A percentile compares a stretch with the other conserved stretches of the same genome.
Conservation (phyloP, 2,329 filamentous ascomycete genomes). For the Ophiocordyceps robertsii region DNA sequence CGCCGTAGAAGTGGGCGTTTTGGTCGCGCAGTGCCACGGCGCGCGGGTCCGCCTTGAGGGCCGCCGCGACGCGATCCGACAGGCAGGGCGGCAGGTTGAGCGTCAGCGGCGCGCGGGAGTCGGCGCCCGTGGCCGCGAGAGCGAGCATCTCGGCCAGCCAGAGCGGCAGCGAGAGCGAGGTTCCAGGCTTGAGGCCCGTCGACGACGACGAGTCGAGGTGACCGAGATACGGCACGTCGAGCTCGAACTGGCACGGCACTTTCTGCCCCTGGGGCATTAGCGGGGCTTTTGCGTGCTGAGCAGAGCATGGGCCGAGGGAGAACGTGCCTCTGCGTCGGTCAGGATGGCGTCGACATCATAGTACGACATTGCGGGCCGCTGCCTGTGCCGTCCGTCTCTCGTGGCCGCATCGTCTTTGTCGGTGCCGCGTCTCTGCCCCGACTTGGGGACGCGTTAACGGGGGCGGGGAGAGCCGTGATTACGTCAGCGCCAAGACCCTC, state of each 20-base stretch:
- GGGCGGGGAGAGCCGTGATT: neutral
- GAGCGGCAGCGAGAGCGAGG: conserved; percentile 69
- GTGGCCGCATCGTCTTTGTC: neutral
- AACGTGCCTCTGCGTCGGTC: conserved; percentile 61
- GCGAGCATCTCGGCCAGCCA: conserved; percentile 95
- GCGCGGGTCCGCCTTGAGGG: conserved; percentile 78
- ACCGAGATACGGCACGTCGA: conserved; percentile 75
- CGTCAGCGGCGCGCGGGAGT: conserved; percentile 50
- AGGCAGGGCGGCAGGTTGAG: conserved; percentile 73
- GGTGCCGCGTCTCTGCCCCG: neutral
- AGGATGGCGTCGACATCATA: conserved; percentile 78
- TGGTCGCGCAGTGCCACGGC: conserved; percentile 74
- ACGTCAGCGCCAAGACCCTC: neutral
- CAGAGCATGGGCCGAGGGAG: neutral
- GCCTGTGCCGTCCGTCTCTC: neutral
- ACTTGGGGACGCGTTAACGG: neutral
- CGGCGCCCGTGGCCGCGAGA: conserved; percentile 40
- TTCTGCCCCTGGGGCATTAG: conserved; percentile 44
- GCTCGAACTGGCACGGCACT: conserved; percentile 88
- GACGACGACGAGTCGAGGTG: conserved; percentile 74
- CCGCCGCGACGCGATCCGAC: conserved; percentile 69
- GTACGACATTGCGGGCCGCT: conserved; percentile 46
- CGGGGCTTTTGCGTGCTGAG: neutral
- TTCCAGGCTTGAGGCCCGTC: conserved; percentile 62
- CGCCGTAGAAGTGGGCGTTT: conserved; percentile 75